A percentile compares a stretch with the other conserved stretches of the same genome.
phyloP scores from a whole-genome alignment of 306 rosid genomes.

The Aeschynomene evenia region DNA sequence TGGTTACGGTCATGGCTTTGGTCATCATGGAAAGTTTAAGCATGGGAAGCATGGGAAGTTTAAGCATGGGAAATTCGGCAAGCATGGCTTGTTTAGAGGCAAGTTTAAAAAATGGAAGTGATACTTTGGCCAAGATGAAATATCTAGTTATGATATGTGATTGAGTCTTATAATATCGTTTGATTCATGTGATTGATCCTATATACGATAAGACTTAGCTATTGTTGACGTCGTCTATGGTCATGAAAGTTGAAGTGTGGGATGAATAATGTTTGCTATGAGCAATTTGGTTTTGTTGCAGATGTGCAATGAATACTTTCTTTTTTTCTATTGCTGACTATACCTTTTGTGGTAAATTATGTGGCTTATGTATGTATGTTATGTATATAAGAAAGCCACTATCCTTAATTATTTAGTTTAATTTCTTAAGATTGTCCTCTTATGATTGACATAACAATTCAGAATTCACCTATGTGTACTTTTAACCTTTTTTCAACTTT shows the following conservation, averaged over 20 bases:
- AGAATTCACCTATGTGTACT: constrained; percentile 1
- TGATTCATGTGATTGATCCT: no score
- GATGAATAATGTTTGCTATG: constrained; percentile 29
- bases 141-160: no score
- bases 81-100: constrained; percentile 56
- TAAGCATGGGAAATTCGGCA: constrained; percentile 77
- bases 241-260: not conserved
- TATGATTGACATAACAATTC: not conserved
- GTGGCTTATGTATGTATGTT: not conserved
- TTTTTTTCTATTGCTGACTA: not conserved
- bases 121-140: constrained; percentile 1
- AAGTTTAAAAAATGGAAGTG: constrained; percentile 75
- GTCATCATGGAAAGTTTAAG: constrained; percentile 70
- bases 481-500: no score
- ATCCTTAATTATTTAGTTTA: constrained; percentile 2
- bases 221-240: no score
- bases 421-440: not conserved
- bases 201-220: no score
- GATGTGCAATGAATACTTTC: constrained; percentile 4
- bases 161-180: no score
- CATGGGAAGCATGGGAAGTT: constrained; percentile 83
- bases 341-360: not conserved
- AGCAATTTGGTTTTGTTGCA: not conserved
- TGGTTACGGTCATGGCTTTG: constrained; percentile 36
- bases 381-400: not conserved